phyloP scores from a whole-genome alignment of 495 filamentous ascomycete genomes.

The Pseudoneurospora amorphoporcata region DNA sequence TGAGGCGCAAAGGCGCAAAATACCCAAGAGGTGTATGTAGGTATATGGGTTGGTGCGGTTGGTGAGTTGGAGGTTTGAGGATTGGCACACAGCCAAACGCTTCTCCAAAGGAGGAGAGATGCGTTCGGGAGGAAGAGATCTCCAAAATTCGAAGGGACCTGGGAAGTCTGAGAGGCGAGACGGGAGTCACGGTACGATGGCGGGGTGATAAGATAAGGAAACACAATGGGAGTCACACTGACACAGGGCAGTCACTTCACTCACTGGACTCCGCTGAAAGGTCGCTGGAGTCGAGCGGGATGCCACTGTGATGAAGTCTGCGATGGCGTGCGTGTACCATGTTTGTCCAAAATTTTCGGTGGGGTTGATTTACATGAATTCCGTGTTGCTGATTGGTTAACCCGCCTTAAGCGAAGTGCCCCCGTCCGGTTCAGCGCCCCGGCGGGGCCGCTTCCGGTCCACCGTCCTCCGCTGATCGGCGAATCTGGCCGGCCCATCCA shows the following conservation, averaged over 20 bases:
- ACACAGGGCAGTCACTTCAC: not conserved
- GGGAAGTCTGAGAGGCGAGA: not conserved
- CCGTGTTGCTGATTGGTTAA: not conserved
- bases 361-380: not conserved
- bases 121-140: not conserved
- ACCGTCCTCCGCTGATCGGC: not conserved
- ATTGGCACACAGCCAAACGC: slow-evolving; percentile 3
- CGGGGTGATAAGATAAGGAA: not conserved
- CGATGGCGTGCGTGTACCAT: not conserved
- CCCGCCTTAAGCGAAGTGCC: not conserved
- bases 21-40: not conserved
- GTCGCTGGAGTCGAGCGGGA: not conserved
- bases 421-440: not conserved
- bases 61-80: not conserved
- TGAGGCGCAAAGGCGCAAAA: not conserved
- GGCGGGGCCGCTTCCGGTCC: not conserved
- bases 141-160: not conserved
- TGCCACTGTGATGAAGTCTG: not conserved
- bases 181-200: not conserved
- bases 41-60: not conserved
- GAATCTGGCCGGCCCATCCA: not conserved
- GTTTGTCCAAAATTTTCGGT: not conserved
- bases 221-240: not conserved
- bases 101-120: not conserved
- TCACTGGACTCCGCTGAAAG: not conserved